phyloP scores from a whole-genome alignment of 2,329 filamentous ascomycete genomes.

The Coniella vitis region DNA sequence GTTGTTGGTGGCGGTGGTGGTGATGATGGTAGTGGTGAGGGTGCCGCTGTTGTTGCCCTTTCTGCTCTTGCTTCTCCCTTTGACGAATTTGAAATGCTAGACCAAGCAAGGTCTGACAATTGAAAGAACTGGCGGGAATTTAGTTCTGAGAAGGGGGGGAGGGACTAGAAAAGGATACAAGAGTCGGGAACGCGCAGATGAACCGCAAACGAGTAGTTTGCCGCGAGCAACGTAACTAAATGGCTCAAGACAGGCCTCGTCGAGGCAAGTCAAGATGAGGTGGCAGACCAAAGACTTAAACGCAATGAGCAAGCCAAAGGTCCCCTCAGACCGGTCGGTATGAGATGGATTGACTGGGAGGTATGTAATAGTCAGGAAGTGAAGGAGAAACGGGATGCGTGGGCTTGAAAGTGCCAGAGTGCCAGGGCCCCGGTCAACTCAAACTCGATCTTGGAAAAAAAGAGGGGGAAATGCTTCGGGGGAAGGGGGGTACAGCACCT shows the following conservation, averaged over 20 bases:
- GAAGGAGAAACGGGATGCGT: slow-evolving; percentile 1
- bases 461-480: neutral
- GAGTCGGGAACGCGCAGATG: neutral
- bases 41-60: too few species aligned
- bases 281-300: slow-evolving; percentile 2
- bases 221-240: neutral
- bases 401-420: too few species aligned
- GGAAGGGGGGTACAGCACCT: neutral
- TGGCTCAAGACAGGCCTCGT: neutral
- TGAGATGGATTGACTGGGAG: neutral
- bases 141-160: too few species aligned
- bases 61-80: too few species aligned
- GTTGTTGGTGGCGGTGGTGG: too few species aligned
- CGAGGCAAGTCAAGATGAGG: neutral
- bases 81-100: too few species aligned
- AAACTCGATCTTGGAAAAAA: neutral
- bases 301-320: neutral
- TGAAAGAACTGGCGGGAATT: too few species aligned
- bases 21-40: too few species aligned
- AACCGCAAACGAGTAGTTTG: neutral
- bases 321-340: neutral
- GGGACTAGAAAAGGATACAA: too few species aligned
- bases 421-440: slow-evolving; percentile 1
- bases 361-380: neutral
- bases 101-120: too few species aligned